These are phyloP conservation scores for Ascochyta pisi DNA, from an alignment of 2,329 filamentous ascomycete genomes.

Conservation along the genomic window DNA sequence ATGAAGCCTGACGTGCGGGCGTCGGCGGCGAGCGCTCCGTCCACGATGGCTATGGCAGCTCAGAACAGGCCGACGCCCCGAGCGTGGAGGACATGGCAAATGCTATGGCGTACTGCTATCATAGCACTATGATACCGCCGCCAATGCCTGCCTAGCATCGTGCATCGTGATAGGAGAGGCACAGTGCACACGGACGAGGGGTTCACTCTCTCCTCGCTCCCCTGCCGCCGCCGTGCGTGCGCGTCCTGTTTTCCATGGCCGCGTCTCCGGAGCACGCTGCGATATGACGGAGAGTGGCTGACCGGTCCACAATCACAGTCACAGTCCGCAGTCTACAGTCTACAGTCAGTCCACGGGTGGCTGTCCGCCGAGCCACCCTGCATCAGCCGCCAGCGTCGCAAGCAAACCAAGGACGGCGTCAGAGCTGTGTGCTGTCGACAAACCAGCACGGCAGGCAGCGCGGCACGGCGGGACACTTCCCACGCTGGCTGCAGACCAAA, in stretches of 20 bases:
- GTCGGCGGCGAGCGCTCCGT: constrained; percentile 11
- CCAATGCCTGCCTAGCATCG: too few species aligned
- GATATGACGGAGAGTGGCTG: background rate
- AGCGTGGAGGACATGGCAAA: background rate
- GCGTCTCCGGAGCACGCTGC: background rate
- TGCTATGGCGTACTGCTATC: too few species aligned
- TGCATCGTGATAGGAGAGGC: too few species aligned
- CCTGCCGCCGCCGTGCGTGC: too few species aligned
- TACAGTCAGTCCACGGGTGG: background rate
- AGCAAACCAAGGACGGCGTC: constrained; percentile 2
- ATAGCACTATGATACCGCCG: too few species aligned
- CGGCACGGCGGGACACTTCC: constrained; percentile 5
- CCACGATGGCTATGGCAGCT: background rate
- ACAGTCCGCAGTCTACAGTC: background rate
- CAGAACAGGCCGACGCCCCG: constrained; percentile 12
- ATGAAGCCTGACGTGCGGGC: constrained; percentile 15
- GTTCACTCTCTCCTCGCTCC: too few species aligned
- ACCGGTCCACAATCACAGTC: too few species aligned
- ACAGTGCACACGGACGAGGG: too few species aligned
- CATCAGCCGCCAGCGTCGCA: constrained; percentile 1
- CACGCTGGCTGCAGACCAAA: background rate
- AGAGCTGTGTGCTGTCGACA: constrained; percentile 1
- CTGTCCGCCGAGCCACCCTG: constrained; percentile 1
- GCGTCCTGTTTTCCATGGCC: background rate
- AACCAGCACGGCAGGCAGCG: constrained; percentile 3